Evolutionary conservation across 2,329 filamentous ascomycete species (phyloP), one percentile per base, ranked within the genome.

Genomic region (Diaporthe vaccinii): DNA sequence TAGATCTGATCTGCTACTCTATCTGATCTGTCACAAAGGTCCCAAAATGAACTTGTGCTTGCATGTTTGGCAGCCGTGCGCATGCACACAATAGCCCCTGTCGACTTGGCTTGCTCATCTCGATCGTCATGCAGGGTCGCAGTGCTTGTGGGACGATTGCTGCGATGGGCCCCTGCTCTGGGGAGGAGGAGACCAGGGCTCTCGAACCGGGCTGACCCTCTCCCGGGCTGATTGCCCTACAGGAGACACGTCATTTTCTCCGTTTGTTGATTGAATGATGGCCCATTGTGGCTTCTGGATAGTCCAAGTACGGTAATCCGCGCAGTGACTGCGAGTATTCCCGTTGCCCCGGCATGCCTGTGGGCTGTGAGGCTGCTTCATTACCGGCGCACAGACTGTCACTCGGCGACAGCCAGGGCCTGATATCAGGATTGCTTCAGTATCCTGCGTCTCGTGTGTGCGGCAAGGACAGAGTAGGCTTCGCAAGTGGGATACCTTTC

Each of bases 21-120:
- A 31, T 34, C 61, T 49, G 61, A 67, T 28, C 61, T 67, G 61
- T 67, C n/a, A 49, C 41, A 34, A 17, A 49, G 61, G 14, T 10
- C 61, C 41, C 41, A 14, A 31, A 46, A 49, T n/a, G 61, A 31
- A 20, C 10, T 34, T 31, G 39, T 62, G 59, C 57, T 20, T 9
- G 28, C 53, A 36, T 36, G 34, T 58, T 20, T 36, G n/a, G 20
- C 17, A n/a, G 39, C 8, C 58, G 9, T 62, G 15, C 14, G 41
- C 65, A 69, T 41, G 49, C 22, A 69, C 34, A 25, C 25, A 28
- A 41, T n/a, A 1, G 28, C 31, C 44, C 46, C 34, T 55, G 65
- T 69, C 9, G 34, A 69, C 49, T 55, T 69, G 65, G 65, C 65
- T 69, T 69, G 49, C 65, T 69, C 65, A 69, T 55, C 65, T 69